Evolutionary conservation across 306 rosid genomes (phyloP).

Genomic region (Trichosanthes cucumerina): DNA sequence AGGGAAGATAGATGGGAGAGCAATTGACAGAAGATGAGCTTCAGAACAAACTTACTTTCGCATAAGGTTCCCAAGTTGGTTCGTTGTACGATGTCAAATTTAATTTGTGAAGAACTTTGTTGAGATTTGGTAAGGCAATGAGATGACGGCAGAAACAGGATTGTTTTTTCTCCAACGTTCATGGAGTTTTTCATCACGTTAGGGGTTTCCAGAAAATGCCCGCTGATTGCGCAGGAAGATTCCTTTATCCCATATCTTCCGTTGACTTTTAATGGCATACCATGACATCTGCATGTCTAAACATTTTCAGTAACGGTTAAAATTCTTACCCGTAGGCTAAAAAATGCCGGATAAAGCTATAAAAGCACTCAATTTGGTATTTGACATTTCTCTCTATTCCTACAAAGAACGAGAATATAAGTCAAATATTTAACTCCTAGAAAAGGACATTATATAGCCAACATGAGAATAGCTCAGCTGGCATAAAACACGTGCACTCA

Average conservation of each 20-base stretch:
- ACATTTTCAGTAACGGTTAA: conserved; percentile 18
- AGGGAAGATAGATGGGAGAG: not conserved
- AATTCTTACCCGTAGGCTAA: not conserved
- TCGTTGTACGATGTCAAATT: conserved; percentile 41
- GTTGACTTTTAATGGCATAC: conserved; percentile 36
- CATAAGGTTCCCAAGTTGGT: conserved; percentile 51
- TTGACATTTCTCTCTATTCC: not conserved
- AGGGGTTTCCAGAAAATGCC: conserved; percentile 34
- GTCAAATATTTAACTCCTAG: not conserved
- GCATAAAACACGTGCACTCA: too few relatives aligned
- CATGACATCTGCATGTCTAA: conserved; percentile 78
- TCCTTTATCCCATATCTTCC: conserved; percentile 17
- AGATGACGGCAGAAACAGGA: conserved; percentile 51
- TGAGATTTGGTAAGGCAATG: conserved; percentile 28
- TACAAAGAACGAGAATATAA: not conserved
- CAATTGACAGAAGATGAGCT: conserved; percentile 4
- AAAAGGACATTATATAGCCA: not conserved
- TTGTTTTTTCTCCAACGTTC: conserved; percentile 49
- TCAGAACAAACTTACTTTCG: conserved; percentile 39
- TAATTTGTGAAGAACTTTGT: conserved; percentile 38
- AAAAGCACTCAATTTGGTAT: not conserved
- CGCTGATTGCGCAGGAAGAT: conserved; percentile 46
- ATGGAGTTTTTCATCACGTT: conserved; percentile 41
- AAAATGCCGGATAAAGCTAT: not conserved
- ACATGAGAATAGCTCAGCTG: too few relatives aligned